A percentile compares a stretch with the other conserved stretches of the same genome.
phyloP scores from a whole-genome alignment of 106 monocot species.

The Phalaenopsis equestris region DNA sequence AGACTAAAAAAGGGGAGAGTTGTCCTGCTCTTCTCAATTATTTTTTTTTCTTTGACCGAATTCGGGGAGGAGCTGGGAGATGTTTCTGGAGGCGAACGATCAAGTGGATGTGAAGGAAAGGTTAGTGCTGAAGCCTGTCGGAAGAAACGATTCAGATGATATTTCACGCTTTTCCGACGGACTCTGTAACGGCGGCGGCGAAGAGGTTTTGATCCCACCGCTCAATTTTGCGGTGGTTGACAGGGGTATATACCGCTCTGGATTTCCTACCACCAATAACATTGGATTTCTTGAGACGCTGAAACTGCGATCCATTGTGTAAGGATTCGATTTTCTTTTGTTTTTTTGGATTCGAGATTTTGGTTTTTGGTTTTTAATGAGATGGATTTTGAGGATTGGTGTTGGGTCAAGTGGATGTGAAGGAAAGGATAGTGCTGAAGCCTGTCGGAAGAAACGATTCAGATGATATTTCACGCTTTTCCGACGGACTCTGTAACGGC shows the following conservation, averaged over 20 bases:
- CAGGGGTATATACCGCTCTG: conserved; percentile 67
- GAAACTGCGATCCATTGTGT: conserved; percentile 55
- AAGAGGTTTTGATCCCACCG: conserved; percentile 33
- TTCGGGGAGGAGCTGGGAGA: not conserved
- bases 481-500: not conserved
- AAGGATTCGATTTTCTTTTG: conserved; percentile 10
- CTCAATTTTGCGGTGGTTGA: conserved; percentile 72
- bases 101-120: not conserved
- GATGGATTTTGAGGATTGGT: not conserved
- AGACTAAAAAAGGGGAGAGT: not conserved
- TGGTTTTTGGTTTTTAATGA: conserved; percentile 1
- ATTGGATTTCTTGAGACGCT: conserved; percentile 56
- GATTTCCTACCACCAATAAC: conserved; percentile 42
- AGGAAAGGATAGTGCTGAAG: not conserved
- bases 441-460: not conserved
- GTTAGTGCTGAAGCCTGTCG: not conserved
- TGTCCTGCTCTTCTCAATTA: not conserved
- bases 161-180: not conserved
- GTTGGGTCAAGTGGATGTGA: not conserved
- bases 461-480: not conserved
- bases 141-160: not conserved
- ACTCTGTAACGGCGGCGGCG: not conserved
- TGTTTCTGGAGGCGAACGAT: not conserved
- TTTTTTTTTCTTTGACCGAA: not conserved
- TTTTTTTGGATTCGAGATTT: not conserved